Evolutionary conservation across 140 eudicot species (phyloP).

Genomic region (Senecio squalidus): DNA sequence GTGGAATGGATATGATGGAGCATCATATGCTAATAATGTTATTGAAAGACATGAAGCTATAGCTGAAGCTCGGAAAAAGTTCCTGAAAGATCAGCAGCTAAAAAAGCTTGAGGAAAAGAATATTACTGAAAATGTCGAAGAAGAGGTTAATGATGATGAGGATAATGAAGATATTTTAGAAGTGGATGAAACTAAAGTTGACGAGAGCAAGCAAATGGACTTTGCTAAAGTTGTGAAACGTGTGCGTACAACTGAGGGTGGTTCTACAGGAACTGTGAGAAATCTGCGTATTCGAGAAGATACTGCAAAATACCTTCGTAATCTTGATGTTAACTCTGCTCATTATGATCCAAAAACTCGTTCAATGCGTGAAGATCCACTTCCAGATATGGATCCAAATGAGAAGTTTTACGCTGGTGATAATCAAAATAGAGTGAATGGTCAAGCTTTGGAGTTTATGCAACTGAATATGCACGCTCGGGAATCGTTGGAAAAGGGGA

Average conservation of each 20-base stretch:
- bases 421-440: conserved; percentile 79
- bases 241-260: conserved; percentile 94
- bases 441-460: conserved; percentile 96
- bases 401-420: conserved; percentile 89
- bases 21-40: conserved; percentile 60
- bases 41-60: conserved; percentile 75
- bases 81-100: conserved; percentile 67
- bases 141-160: conserved; percentile 60
- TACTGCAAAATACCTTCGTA: conserved; percentile 82
- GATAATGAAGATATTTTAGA: conserved; percentile 68
- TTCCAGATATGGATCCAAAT: conserved; percentile 88
- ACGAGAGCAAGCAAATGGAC: conserved; percentile 92
- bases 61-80: conserved; percentile 73
- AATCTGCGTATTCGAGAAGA: conserved; percentile 92
- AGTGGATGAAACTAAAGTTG: conserved; percentile 93
- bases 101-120: conserved; percentile 84
- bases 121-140: conserved; percentile 41
- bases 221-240: conserved; percentile 93
- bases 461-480: conserved; percentile 73
- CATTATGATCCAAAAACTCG: conserved; percentile 91
- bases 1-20: conserved; percentile 90
- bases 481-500: conserved; percentile 92
- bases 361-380: conserved; percentile 96
- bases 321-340: conserved; percentile 90
- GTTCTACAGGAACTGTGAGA: conserved; percentile 90